Evolutionary conservation across 495 filamentous ascomycete species (phyloP).

Genomic region (Lepraria neglecta): DNA sequence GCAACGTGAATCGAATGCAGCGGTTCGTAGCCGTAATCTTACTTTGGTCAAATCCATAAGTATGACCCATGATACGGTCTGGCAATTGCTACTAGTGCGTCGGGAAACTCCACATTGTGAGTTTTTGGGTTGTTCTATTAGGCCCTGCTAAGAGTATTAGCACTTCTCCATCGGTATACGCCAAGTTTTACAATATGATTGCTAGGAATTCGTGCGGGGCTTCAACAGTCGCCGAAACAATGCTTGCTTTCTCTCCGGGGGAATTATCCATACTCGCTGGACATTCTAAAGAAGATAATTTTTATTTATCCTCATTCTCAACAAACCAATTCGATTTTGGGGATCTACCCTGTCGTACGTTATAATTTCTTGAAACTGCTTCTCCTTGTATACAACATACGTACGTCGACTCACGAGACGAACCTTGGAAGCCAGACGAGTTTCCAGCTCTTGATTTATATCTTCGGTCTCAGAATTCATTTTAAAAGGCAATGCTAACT

Average conservation of each 20-base stretch:
- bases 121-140: background rate
- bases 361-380: too few relatives aligned
- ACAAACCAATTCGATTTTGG: conserved; percentile 15
- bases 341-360: conserved; percentile 21
- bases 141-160: background rate
- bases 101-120: background rate
- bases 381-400: too few relatives aligned
- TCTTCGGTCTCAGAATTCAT: too few relatives aligned
- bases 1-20: too few relatives aligned
- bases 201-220: conserved; percentile 9
- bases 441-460: too few relatives aligned
- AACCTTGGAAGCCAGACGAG: too few relatives aligned
- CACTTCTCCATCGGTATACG: conserved; percentile 16
- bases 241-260: conserved; percentile 13
- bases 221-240: background rate
- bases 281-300: background rate
- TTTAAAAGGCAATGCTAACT: too few relatives aligned
- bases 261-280: background rate
- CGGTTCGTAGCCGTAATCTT: too few relatives aligned
- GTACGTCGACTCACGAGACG: too few relatives aligned
- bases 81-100: background rate
- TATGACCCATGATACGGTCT: background rate
- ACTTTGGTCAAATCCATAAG: background rate
- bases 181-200: conserved; percentile 1
- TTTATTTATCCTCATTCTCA: too few relatives aligned